Evolutionary conservation across 1,139 yeast genomes (phyloP), one percentile per base, ranked within the genome.

Genomic region (Hyphopichia wangnamkhiaoensis): DNA sequence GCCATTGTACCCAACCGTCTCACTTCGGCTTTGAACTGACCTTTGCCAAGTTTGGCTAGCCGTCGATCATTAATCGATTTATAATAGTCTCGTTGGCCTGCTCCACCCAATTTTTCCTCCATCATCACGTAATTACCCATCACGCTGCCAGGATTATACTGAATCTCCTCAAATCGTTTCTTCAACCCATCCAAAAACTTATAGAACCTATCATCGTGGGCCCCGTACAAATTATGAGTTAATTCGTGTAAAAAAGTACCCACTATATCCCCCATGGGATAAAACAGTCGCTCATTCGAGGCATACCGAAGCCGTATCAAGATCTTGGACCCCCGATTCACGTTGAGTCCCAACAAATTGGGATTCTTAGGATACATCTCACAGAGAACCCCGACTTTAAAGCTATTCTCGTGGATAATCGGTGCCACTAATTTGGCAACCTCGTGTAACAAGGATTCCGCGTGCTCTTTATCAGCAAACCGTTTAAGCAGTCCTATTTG

Each of bases 191-290:
- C 91, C 50, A 89, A 59, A 39, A 75, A 74, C 38, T 66, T 67
- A 55, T 88, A 88, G 56, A 93, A 93, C 45, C 63, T 65, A 15
- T 68, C 77, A 61, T 93, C 85, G 56, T 93, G 98, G 0, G 95
- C 84, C 0, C 96, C 96, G 52, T 68, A 68, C 21, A 73, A 56
- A 58, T 89, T 91, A 56, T 93, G 98, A 2, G 90, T 79, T 33
- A 93, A 67, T 58, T 93, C 98, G 59, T 93, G 98, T 9, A 93
- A 67, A 79, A 90, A 77, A 0, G 96, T 89, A 0, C 91, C 96
- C 13, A 91, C 56, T 2, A 90, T 63, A 38, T 81, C 83, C 12
- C 82, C 79, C 59, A 84, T 65, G 1, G 91, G 84, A 19, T 81
- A 61, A 55, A 91, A 90, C 61, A 63, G 65, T 23, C 65, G 53